Evolutionary conservation across 2,329 filamentous ascomycete species (phyloP).

Genomic region (Aspergillus sp.): DNA sequence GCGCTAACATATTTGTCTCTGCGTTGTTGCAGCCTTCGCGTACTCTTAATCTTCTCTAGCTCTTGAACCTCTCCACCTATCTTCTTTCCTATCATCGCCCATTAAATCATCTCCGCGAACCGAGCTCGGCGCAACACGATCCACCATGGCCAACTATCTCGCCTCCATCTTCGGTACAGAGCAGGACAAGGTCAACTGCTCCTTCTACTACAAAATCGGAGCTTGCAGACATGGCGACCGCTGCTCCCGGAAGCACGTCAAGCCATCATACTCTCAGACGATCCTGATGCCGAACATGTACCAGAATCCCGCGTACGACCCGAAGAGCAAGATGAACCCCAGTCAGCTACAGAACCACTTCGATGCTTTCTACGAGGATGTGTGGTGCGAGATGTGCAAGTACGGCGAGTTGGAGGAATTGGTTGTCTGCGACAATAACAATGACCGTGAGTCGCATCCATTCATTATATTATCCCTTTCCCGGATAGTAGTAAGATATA

Average conservation of each 20-base stretch:
- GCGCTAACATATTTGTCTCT: constrained; percentile 1
- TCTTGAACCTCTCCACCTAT: no score
- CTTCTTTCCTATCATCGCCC: background rate
- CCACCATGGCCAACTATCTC: constrained; percentile 90
- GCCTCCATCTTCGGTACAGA: constrained; percentile 99
- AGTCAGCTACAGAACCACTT: constrained; percentile 98
- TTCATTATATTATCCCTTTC: background rate
- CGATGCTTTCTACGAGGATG: constrained; percentile 99
- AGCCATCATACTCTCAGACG: constrained; percentile 96
- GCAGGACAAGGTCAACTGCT: constrained; percentile 99
- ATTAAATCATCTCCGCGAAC: background rate
- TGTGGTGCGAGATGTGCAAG: constrained; percentile 99
- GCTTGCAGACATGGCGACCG: constrained; percentile 97
- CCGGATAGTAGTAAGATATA: background rate
- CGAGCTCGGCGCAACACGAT: background rate
- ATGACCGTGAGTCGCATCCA: constrained; percentile 71
- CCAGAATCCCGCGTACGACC: constrained; percentile 97
- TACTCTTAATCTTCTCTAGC: background rate
- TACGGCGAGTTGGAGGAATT: constrained; percentile 97
- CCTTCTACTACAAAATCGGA: constrained; percentile 99
- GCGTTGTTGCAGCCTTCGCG: constrained; percentile 6
- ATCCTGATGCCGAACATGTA: constrained; percentile 98
- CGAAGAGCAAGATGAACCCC: constrained; percentile 94
- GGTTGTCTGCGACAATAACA: constrained; percentile 99
- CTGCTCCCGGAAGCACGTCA: constrained; percentile 98